Percentiles rank a stretch among this genome's conserved stretches.
phyloP scores from a whole-genome alignment of 129 eudicot species.

The Tagetes erecta region DNA sequence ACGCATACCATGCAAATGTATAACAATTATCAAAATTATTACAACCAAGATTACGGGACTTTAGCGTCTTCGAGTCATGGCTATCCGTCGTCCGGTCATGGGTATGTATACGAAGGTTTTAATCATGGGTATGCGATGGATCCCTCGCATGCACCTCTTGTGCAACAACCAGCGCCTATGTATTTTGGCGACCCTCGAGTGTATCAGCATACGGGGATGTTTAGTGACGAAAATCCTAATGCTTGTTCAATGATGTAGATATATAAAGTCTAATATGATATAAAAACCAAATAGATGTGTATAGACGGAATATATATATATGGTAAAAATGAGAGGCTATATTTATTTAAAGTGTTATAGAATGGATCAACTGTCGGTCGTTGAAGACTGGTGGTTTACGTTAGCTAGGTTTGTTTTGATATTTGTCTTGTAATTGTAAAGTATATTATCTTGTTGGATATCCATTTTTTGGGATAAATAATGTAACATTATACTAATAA shows the following conservation, averaged over 20 bases:
- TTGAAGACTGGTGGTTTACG: constrained; percentile 10
- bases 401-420: constrained; percentile 26
- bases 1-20: constrained; percentile 40
- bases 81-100: constrained; percentile 33
- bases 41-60: constrained; percentile 52
- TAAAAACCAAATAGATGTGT: not conserved
- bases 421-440: constrained; percentile 23
- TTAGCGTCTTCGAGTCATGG: constrained; percentile 34
- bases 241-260: constrained; percentile 69
- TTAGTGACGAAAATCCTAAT: constrained; percentile 79
- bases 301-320: constrained; percentile 8
- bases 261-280: not conserved
- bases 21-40: constrained; percentile 32
- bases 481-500: constrained; percentile 23
- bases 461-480: constrained; percentile 29
- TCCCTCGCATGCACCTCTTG: constrained; percentile 28
- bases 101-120: constrained; percentile 42
- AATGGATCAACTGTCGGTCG: constrained; percentile 9
- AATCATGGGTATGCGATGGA: constrained; percentile 33
- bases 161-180: constrained; percentile 39
- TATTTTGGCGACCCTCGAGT: constrained; percentile 23
- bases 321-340: constrained; percentile 10
- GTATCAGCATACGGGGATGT: constrained; percentile 45
- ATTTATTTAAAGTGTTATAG: constrained; percentile 6
- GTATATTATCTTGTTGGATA: constrained; percentile 1